phyloP scores from a whole-genome alignment of 1,139 yeast genomes.

The Petasospora fabianii region DNA sequence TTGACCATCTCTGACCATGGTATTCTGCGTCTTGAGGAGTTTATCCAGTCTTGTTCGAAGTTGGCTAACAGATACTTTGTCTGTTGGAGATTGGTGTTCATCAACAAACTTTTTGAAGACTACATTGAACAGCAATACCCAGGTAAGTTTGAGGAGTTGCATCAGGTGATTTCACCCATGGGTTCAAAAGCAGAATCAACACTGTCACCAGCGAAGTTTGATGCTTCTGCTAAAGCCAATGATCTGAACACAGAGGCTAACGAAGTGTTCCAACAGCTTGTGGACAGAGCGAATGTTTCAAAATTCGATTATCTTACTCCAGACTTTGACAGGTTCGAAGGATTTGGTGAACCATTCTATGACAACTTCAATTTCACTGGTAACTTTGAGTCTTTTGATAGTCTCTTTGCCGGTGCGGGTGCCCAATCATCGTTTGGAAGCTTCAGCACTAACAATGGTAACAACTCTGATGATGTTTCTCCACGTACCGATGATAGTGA shows the following conservation, averaged over 20 bases:
- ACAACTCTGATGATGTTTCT: slow-evolving; percentile 20
- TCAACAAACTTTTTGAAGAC: slow-evolving; percentile 18
- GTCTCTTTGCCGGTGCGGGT: slow-evolving; percentile 1
- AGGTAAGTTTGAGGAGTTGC: slow-evolving; percentile 17
- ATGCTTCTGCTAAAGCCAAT: neutral
- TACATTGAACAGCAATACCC: slow-evolving; percentile 18
- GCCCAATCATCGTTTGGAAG: slow-evolving; percentile 8
- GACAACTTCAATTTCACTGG: slow-evolving; percentile 10
- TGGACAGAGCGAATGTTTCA: slow-evolving; percentile 19
- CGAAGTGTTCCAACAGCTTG: slow-evolving; percentile 18
- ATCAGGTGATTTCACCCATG: slow-evolving; percentile 4
- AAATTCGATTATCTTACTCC: slow-evolving; percentile 25
- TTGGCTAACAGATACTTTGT: slow-evolving; percentile 21
- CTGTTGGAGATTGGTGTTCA: slow-evolving; percentile 25
- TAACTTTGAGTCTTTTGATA: slow-evolving; percentile 12
- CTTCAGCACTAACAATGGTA: slow-evolving; percentile 5
- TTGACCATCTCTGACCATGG: slow-evolving; percentile 18
- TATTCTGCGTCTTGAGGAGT: slow-evolving; percentile 17
- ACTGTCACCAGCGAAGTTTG: slow-evolving; percentile 1
- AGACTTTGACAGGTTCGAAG: slow-evolving; percentile 17
- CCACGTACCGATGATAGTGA: slow-evolving; percentile 19
- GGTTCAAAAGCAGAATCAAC: slow-evolving; percentile 6
- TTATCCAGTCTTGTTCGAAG: slow-evolving; percentile 11
- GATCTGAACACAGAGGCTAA: slow-evolving; percentile 1
- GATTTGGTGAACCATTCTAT: slow-evolving; percentile 23